Conservation (phyloP, 306 rosid species). For the Prunus armeniaca region DNA sequence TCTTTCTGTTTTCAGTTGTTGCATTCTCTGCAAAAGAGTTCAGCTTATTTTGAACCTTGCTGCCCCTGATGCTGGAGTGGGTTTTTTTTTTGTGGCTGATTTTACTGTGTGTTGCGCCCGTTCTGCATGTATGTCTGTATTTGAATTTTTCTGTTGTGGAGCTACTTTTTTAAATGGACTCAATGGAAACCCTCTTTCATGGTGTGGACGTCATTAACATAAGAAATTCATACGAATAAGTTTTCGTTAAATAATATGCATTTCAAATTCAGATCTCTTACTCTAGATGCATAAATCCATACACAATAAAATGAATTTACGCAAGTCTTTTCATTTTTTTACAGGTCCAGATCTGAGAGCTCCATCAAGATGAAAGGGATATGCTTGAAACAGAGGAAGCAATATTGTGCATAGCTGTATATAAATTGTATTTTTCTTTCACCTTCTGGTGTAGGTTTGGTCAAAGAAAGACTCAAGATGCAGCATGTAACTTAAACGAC, state of each 20-base stretch:
- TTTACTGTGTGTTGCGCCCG: not conserved
- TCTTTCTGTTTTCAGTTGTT: not conserved
- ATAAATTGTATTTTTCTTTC: slow-evolving; percentile 1
- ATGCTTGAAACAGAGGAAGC: slow-evolving; percentile 16
- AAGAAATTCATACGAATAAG: no score
- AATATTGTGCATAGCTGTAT: not conserved
- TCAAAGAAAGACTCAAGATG: not conserved
- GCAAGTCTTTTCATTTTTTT: not conserved
- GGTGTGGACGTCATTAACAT: no score
- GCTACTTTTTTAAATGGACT: not conserved
- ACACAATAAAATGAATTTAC: not conserved
- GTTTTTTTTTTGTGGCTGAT: not conserved
- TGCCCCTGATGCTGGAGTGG: not conserved
- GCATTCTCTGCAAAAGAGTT: not conserved
- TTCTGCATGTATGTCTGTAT: not conserved
- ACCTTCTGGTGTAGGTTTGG: slow-evolving; percentile 1
- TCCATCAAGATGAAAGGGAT: slow-evolving; percentile 4
- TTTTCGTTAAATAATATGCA: not conserved
- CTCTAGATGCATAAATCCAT: not conserved
- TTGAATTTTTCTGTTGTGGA: not conserved
- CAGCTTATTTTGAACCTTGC: not conserved
- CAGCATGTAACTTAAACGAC: not conserved
- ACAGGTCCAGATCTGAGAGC: slow-evolving; percentile 22
- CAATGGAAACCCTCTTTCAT: not conserved
- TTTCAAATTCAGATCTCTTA: not conserved